Evolutionary conservation across 345 rosid species (phyloP), one percentile per base, ranked within the genome.

Genomic region (Citrus trifoliata): DNA sequence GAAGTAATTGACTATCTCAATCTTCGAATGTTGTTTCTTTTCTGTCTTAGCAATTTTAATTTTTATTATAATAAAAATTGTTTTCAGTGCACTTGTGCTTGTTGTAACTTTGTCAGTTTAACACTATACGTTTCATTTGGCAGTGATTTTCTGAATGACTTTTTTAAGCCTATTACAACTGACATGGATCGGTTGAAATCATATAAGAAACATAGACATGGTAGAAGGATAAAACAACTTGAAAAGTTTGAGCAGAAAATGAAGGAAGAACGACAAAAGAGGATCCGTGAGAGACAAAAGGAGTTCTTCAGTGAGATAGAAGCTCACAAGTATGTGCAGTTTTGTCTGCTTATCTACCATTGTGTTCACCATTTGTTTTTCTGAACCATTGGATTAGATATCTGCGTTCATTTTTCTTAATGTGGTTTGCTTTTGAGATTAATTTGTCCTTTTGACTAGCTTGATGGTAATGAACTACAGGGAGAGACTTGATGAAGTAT

Each of bases 271-370:
- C 88, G 98, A 67, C 95, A 91, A 62, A 94, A 90, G 92, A 93
- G 98, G 86, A 93, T 90, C 67, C 97, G 96, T 76, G 98, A 94
- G 84, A 89, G 96, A 85, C 98, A 94, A 88, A 94, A 94, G 90
- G 97, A 93, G 85, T 94, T 94, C 86, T 94, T 94, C 85, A 79
- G 90, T 73, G 98, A 94, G 86, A 88, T 94, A 76, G 98, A 94
- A 87, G 89, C 88, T 84, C 96, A 94, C 88, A 94, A 89, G 98
- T 94, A 88, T 67, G 88, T 69, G 60, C 64, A 79, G 42, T 69
- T 66, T 24, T 25, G 65, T 19, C 68, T 70, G 62, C 28, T 67
- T 64, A 58, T 7, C 32, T 69, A n/a, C 30, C 40, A 21, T 80
- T 42, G 2, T 37, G 71, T 71, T 74, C 46, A 48, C 32, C 67